Evolutionary conservation across 2,329 filamentous ascomycete species (phyloP), one percentile per base, ranked within the genome.

Genomic region (Kalaharituber pfeilii): DNA sequence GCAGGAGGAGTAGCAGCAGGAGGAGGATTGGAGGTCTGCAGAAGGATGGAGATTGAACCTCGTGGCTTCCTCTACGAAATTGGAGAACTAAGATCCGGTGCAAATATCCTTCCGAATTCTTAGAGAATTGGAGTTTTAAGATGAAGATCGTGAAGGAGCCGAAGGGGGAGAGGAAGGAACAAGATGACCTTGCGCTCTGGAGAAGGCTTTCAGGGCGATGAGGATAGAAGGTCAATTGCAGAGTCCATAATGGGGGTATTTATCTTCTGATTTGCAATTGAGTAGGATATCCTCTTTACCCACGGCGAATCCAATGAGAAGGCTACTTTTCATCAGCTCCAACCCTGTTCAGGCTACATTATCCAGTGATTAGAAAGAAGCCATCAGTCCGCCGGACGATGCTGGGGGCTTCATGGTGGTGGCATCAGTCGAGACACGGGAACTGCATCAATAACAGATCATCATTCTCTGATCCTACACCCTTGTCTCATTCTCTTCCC

Each of bases 171-270:
- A 36, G 30, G 30, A 36, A 36, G 30, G 30, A 36, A n/a, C 9
- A 36, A 9, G 30, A 9, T 36, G 30, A 9, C n/a, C 15, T 47
- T 20, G 24, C 13, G 22, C 25, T 11, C 42, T 47, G 18, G 42
- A 24, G 42, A 25, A 47, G 42, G 15, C 13, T 22, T 15, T 47
- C 18, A 13, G 24, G n/a, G 6, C 25, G 42, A 47, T 47, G 15
- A 22, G 15, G 42, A 47, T 47, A 25, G 42, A 47, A 25, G 24
- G 42, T 18, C 42, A 15, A 47, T 47, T 47, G 42, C 42, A 47
- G 13, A 47, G 42, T 47, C 42, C n/a, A 47, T 47, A 47, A 39
- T 47, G 42, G 42, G 15, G 42, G 42, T 47, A 47, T 47, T 47
- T 47, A 47, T 47, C n/a, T 39, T 4, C 42, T 5, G 5, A 3